These are phyloP conservation scores for Mycena epipterygia DNA, from an alignment of 768 basidiomycete species.

Conservation along the genomic window DNA sequence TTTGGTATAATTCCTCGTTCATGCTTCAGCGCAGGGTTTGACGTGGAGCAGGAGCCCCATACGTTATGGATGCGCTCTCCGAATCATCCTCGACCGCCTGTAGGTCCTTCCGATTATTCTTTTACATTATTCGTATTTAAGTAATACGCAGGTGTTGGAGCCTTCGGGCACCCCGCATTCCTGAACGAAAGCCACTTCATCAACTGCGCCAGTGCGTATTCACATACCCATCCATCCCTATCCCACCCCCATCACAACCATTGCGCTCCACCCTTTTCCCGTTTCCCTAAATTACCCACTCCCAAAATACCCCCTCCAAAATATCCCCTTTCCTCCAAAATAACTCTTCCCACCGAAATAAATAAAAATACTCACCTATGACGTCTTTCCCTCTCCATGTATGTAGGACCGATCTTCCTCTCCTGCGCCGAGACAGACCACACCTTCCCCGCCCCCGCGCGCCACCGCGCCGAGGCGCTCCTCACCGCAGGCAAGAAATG, in stretches of 20 bases:
- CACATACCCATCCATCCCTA: neutral
- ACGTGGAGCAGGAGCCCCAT: constrained; percentile 48
- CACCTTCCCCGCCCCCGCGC: constrained; percentile 53
- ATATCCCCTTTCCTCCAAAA: neutral
- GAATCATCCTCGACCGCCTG: constrained; percentile 41
- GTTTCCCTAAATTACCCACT: neutral
- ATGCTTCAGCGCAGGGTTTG: neutral
- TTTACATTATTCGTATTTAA: neutral
- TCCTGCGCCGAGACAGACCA: constrained; percentile 58
- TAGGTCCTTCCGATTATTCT: constrained; percentile 28
- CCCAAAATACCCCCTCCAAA: neutral
- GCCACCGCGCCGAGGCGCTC: constrained; percentile 57
- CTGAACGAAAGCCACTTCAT: constrained; percentile 49
- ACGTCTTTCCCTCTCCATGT: neutral
- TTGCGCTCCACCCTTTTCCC: too few relatives aligned
- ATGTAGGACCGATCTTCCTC: constrained; percentile 52
- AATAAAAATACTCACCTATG: neutral
- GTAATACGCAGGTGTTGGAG: constrained; percentile 37
- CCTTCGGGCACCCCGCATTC: constrained; percentile 57
- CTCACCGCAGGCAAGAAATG: constrained; percentile 53
- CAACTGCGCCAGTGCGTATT: constrained; percentile 49
- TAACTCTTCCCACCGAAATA: neutral
- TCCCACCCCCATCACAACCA: neutral
- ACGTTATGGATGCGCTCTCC: constrained; percentile 48
- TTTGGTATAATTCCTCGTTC: constrained; percentile 37